Evolutionary conservation across 371 early-diverging fungal genomes (phyloP).

Genomic region (Apophysomyces elegans): DNA sequence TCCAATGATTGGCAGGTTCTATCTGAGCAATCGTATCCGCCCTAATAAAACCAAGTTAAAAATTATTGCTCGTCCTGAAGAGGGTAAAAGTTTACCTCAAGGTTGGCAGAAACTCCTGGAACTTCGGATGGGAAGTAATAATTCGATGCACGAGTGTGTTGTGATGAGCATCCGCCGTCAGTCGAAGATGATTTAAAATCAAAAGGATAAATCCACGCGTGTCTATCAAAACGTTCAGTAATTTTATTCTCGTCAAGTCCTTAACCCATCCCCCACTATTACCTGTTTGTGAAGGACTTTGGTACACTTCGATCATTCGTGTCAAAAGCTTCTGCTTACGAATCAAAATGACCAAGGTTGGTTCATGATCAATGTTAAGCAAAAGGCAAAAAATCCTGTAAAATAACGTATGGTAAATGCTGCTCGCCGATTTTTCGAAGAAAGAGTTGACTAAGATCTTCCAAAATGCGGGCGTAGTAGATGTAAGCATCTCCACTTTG

Average conservation of each 20-base stretch:
- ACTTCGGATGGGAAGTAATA: slow-evolving; percentile 28
- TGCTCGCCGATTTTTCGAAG: slow-evolving; percentile 47
- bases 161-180: slow-evolving; percentile 38
- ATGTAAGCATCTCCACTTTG: slow-evolving; percentile 32
- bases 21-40: slow-evolving; percentile 41
- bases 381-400: slow-evolving; percentile 40
- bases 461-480: slow-evolving; percentile 44
- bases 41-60: slow-evolving; percentile 11
- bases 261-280: not conserved
- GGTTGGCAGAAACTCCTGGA: slow-evolving; percentile 35
- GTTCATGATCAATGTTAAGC: slow-evolving; percentile 33
- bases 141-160: slow-evolving; percentile 28
- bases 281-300: slow-evolving; percentile 36
- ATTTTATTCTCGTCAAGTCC: not conserved
- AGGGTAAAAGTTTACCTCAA: slow-evolving; percentile 25
- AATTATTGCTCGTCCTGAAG: no score
- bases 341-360: slow-evolving; percentile 27
- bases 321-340: slow-evolving; percentile 35
- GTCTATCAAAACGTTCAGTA: slow-evolving; percentile 16
- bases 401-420: slow-evolving; percentile 47
- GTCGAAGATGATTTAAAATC: slow-evolving; percentile 44
- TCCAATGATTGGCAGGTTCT: slow-evolving; percentile 38
- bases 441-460: slow-evolving; percentile 43
- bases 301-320: slow-evolving; percentile 40
- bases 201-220: slow-evolving; percentile 42